Evolutionary conservation across 352 stramenopile genomes (phyloP), one percentile per base, ranked within the genome.

Genomic region (Globisporangium nagaii): DNA sequence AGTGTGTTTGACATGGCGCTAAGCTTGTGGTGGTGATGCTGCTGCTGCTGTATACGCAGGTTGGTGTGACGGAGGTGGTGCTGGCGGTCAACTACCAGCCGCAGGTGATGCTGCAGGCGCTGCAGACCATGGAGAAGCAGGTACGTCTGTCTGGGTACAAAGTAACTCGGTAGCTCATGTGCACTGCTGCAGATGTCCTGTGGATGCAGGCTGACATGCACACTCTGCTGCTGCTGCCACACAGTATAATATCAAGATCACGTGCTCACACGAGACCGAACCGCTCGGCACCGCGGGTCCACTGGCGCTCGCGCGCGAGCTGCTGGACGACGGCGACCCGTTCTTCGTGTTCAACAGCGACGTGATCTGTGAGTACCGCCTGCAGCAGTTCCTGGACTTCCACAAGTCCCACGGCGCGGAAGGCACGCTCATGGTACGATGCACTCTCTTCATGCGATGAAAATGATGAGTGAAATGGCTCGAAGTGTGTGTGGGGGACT

Each of bases 331-430:
- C 43, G 85, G 82, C 0, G 87, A 95, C 30, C 79, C 86, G 56
- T 96, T 96, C 64, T 96, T 96, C 47, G 87, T 96, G 12, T 92
- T 96, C 64, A 96, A 96, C 68, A 92, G 80, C 57, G 87, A 96
- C 68, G 80, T 95, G 39, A 90, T 91, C 47, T 95, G 86, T 50
- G 79, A 90, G 62, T 95, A 93, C 60, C 73, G 75, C 4, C 68
- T 93, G 34, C 69, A 88, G 43, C 76, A 88, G 11, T 83, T 91
- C 22, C 56, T 96, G 9, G 75, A 74, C 15, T 96, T 92, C 48
- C 87, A 96, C 68, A 70, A 79, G 42, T 56, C 60, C 31, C 86
- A 94, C 56, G 83, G 83, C 24, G 74, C 64, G 17, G 86, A 96
- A 50, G 87, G 84, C 32, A 96, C 87, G 20, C 75, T 96, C 43